These are phyloP conservation scores for Bryoerythrophyllum caledonicum DNA, from an alignment of 225 moss, liverwort and hornwort species.

Conservation along the genomic window DNA sequence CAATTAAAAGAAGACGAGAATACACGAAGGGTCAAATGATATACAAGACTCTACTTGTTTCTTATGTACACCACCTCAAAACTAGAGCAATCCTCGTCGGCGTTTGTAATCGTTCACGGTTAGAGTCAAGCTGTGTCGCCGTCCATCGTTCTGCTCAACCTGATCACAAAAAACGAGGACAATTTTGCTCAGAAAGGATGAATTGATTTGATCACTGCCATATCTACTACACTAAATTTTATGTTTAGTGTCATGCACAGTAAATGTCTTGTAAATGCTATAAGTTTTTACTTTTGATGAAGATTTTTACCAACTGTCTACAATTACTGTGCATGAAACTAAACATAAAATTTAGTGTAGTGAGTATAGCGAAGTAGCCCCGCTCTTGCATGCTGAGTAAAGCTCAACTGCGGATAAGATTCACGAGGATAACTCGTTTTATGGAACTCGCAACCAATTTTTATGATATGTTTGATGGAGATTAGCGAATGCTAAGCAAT, in stretches of 20 bases:
- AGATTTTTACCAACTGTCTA: too few relatives aligned
- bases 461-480: not conserved
- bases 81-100: constrained; percentile 83
- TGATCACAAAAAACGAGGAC: constrained; percentile 22
- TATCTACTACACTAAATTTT: too few relatives aligned
- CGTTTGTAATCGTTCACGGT: constrained; percentile 99
- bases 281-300: too few relatives aligned
- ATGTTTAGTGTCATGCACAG: too few relatives aligned
- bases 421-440: not conserved
- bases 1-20: not conserved
- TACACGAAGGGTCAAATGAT: not conserved
- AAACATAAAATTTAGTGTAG: too few relatives aligned
- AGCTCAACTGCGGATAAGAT: not conserved
- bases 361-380: not conserved
- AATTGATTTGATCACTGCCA: not conserved
- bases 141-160: constrained; percentile 89
- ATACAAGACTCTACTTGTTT: not conserved
- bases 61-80: constrained; percentile 25
- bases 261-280: too few relatives aligned
- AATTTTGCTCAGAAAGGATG: not conserved
- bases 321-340: too few relatives aligned
- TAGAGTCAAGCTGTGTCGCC: constrained; percentile 87
- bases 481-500: not conserved
- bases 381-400: not conserved
- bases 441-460: not conserved